Conservation (phyloP, 257 asterid genomes). For the Ballota nigra region DNA sequence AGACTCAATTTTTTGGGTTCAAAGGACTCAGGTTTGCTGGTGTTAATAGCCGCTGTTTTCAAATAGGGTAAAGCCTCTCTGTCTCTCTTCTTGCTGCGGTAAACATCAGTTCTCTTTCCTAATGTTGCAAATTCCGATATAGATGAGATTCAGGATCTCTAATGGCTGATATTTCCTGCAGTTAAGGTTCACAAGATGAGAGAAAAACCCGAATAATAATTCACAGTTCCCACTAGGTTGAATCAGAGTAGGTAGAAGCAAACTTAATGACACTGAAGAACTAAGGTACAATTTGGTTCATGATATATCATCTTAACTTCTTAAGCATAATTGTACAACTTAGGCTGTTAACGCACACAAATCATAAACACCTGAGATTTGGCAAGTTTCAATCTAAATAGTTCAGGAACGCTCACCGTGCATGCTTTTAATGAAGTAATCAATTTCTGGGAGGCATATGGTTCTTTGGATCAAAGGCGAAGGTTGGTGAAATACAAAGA, state of each 20-base stretch:
- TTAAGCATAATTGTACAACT: too few relatives aligned
- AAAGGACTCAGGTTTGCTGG: neutral
- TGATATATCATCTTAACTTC: too few relatives aligned
- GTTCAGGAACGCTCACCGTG: slow-evolving; percentile 45
- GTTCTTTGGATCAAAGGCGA: slow-evolving; percentile 45
- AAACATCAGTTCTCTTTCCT: neutral
- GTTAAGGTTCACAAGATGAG: slow-evolving; percentile 10
- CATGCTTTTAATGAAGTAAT: slow-evolving; percentile 60
- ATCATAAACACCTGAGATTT: neutral
- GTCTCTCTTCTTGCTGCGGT: slow-evolving; percentile 9
- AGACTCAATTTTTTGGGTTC: neutral
- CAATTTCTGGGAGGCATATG: slow-evolving; percentile 49
- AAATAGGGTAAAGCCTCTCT: neutral
- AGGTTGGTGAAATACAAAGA: slow-evolving; percentile 52
- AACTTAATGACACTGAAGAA: too few relatives aligned
- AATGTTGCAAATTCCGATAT: neutral
- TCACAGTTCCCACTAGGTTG: neutral
- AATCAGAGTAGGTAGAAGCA: neutral
- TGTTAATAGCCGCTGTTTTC: neutral
- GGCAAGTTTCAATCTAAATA: neutral
- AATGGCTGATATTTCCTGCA: slow-evolving; percentile 32
- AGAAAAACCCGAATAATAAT: neutral
- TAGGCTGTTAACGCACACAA: neutral
- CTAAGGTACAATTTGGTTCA: too few relatives aligned
- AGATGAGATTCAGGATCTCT: neutral